Evolutionary conservation across 1,139 yeast genomes (phyloP).

Genomic region (Magnusiomyces tetraspermus): DNA sequence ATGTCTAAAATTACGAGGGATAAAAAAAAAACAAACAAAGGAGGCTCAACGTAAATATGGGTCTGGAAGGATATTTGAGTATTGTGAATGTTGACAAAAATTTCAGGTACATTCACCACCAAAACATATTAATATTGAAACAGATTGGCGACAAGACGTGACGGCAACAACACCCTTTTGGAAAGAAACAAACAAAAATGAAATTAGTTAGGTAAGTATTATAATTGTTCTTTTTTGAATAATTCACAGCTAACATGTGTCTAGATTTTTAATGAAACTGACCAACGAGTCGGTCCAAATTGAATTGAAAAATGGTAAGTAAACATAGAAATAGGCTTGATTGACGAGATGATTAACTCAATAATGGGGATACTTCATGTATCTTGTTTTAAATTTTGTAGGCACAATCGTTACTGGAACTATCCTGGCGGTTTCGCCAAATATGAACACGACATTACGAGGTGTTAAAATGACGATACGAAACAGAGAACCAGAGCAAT

Average conservation of each 20-base stretch:
- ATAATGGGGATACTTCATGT: background rate
- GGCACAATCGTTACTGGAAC: constrained; percentile 57
- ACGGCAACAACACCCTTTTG: background rate
- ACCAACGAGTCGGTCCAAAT: constrained; percentile 83
- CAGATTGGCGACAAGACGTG: background rate
- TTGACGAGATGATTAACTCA: background rate
- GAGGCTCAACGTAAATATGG: background rate
- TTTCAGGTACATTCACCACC: constrained; percentile 2
- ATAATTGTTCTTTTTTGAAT: background rate
- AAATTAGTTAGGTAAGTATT: constrained; percentile 41
- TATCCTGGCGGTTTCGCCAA: constrained; percentile 73
- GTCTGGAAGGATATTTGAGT: no score
- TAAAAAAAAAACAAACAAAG: background rate
- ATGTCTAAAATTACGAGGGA: background rate
- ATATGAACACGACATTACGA: constrained; percentile 82
- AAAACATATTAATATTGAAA: background rate
- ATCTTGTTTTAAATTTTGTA: constrained; percentile 10
- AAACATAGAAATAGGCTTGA: background rate
- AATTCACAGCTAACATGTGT: background rate
- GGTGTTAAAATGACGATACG: constrained; percentile 69
- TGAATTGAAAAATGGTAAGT: constrained; percentile 75
- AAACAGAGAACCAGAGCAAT: constrained; percentile 59
- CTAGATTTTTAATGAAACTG: constrained; percentile 72
- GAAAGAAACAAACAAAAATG: constrained; percentile 32
- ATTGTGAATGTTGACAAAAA: no score